Percentiles rank a stretch among this genome's conserved stretches.
phyloP scores from a whole-genome alignment of 2,329 filamentous ascomycete genomes.

The Trichoderma sp. region DNA sequence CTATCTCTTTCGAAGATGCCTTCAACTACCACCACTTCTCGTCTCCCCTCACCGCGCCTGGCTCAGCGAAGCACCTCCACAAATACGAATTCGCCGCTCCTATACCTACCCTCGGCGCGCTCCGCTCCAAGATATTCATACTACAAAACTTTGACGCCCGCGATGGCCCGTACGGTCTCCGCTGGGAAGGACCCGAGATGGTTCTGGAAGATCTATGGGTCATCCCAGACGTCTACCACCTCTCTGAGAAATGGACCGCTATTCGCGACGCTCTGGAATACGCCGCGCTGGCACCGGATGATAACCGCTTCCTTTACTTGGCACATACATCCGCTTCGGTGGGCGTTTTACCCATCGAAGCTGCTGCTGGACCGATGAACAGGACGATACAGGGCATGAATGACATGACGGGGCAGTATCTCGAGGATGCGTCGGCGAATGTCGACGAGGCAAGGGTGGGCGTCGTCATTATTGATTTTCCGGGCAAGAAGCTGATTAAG shows the following conservation, averaged over 20 bases:
- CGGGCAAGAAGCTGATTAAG: slow-evolving; percentile 45
- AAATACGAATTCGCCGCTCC: slow-evolving; percentile 34
- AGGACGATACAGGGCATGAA: slow-evolving; percentile 49
- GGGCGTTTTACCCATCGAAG: slow-evolving; percentile 51
- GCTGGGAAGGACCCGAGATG: slow-evolving; percentile 49
- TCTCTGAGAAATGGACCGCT: slow-evolving; percentile 50
- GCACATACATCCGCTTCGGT: slow-evolving; percentile 51
- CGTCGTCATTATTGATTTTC: slow-evolving; percentile 52
- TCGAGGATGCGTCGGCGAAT: slow-evolving; percentile 35
- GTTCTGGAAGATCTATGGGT: slow-evolving; percentile 50
- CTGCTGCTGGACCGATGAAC: slow-evolving; percentile 49
- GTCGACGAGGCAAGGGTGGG: slow-evolving; percentile 40
- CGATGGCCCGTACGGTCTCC: slow-evolving; percentile 42
- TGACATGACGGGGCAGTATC: slow-evolving; percentile 49
- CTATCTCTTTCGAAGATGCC: slow-evolving; percentile 46
- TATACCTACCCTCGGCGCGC: slow-evolving; percentile 47
- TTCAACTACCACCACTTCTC: slow-evolving; percentile 44
- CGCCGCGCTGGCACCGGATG: slow-evolving; percentile 36
- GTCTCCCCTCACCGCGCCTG: slow-evolving; percentile 37
- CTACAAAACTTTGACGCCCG: slow-evolving; percentile 48
- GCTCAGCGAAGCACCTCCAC: slow-evolving; percentile 41
- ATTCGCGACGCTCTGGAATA: slow-evolving; percentile 43
- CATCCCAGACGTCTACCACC: slow-evolving; percentile 44
- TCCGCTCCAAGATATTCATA: slow-evolving; percentile 49
- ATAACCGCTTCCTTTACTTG: slow-evolving; percentile 45